Base-by-base conservation (phyloP, 768 basidiomycete species). In the Rubroboletus pulcherrimus region DNA sequence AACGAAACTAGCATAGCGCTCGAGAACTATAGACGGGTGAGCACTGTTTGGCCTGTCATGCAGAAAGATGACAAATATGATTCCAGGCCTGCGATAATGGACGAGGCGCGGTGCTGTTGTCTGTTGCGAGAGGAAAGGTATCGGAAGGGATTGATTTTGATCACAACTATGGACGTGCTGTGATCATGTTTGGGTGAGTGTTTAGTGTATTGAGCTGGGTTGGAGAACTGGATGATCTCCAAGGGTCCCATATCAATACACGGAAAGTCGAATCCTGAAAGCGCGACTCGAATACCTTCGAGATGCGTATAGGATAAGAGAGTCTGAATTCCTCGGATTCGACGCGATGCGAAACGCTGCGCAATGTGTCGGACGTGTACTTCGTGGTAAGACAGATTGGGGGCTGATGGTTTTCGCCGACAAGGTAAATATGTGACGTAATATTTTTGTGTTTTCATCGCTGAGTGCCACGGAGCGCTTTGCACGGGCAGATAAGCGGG, bases 121-220 rank as follows among this genome's bases (percentile, higher is more conserved):
- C 97, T 24, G 97, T 99, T 34, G 97, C 97, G 30, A 86, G 97
- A 77, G 97, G 97, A 4, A 99, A 99, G 71, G 97, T 99, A 0
- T 98, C 97, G 0, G 97, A 99, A 73, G 97, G 97, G n/a, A 99
- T 99, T 65, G 97, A 99, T 84, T 99, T 99, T 66, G 97, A 99
- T 70, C 97, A 99, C 73, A 98, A 99, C 70, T 99, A 98, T 68
- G 97, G 97, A 2, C 83, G 97, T 48, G 97, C 97, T 62, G 94
- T 98, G 69, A 93, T 99, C 70, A 98, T 99, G 97, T 98, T 99
- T 76, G 97, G 97, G 92, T 93, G 70, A 70, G 71, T 63, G 47
- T 31, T 31, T 59, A 7, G 31, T 1, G 30, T 33, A n/a, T 50
- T 52, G 35, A 9, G 48, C 44, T 48, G 49, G 29, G 33, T 19